phyloP scores from a whole-genome alignment of 805 yeast genomes.

The Priceomyces castillae region DNA sequence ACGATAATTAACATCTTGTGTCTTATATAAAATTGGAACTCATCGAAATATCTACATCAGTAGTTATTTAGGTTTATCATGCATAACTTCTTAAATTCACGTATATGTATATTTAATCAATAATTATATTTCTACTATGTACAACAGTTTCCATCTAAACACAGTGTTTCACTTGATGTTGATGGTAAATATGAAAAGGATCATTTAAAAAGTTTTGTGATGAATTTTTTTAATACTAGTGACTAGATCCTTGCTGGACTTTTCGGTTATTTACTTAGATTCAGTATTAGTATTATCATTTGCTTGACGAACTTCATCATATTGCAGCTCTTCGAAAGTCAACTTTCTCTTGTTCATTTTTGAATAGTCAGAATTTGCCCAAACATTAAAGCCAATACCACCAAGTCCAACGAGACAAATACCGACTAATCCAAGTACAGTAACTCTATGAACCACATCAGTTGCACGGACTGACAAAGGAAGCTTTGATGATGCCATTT shows the following conservation, averaged over 20 bases:
- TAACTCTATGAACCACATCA: slow-evolving; percentile 41
- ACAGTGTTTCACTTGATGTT: background rate
- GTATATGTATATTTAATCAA: background rate
- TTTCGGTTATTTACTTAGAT: background rate
- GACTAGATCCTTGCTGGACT: too few species aligned
- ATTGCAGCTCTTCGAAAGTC: slow-evolving; percentile 32
- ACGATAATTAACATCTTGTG: too few species aligned
- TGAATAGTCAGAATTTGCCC: slow-evolving; percentile 44
- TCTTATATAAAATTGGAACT: too few species aligned
- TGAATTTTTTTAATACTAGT: too few species aligned
- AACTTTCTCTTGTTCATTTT: slow-evolving; percentile 40
- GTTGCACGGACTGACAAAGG: slow-evolving; percentile 44
- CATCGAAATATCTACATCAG: too few species aligned
- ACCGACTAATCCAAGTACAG: slow-evolving; percentile 42
- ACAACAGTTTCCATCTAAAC: background rate
- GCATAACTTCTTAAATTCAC: too few species aligned
- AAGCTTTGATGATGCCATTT: slow-evolving; percentile 24
- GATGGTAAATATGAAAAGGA: too few species aligned
- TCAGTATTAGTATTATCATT: background rate
- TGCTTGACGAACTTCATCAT: slow-evolving; percentile 25
- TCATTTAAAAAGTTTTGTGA: too few species aligned
- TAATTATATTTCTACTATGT: background rate
- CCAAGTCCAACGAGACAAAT: slow-evolving; percentile 41
- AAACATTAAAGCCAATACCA: slow-evolving; percentile 37
- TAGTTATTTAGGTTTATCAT: too few species aligned